Evolutionary conservation across 2,329 filamentous ascomycete genomes (phyloP).

Genomic region (Peltaster fructicola): DNA sequence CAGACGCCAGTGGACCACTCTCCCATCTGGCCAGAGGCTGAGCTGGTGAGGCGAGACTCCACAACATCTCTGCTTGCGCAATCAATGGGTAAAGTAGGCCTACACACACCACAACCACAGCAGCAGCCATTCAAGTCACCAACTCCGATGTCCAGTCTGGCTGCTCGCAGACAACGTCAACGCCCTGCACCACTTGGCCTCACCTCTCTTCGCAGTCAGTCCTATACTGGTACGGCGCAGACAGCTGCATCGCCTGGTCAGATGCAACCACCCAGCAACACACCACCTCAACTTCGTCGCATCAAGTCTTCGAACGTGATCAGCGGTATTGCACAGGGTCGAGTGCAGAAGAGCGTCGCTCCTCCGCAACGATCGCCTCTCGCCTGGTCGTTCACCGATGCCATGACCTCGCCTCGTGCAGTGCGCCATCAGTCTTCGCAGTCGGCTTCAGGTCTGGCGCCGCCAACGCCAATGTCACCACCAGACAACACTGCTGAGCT

Average conservation of each 20-base stretch:
- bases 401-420: conserved; percentile 29
- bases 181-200: conserved; percentile 27
- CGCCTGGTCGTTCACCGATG: conserved; percentile 28
- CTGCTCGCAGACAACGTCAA: conserved; percentile 20
- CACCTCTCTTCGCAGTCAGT: conserved; percentile 25
- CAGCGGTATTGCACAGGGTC: conserved; percentile 23
- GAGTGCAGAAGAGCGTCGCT: conserved; percentile 28
- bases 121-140: conserved; percentile 18
- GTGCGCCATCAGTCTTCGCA: conserved; percentile 18
- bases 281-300: conserved; percentile 39
- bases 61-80: conserved; percentile 17
- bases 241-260: conserved; percentile 21
- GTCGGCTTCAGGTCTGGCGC: conserved; percentile 24
- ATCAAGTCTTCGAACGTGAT: conserved; percentile 30
- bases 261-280: conserved; percentile 26
- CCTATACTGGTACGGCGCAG: conserved; percentile 20
- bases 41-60: conserved; percentile 15
- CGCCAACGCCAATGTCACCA: conserved; percentile 31
- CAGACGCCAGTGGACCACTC: conserved; percentile 9
- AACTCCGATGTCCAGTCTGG: conserved; percentile 22
- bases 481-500: conserved; percentile 17
- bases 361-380: conserved; percentile 32
- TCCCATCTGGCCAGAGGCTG: conserved; percentile 16
- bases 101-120: conserved; percentile 16
- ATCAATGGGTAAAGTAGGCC: conserved; percentile 19